A percentile compares a stretch with the other conserved stretches of the same genome.
phyloP scores from a whole-genome alignment of 768 basidiomycete genomes.

The Zangia roseola region DNA sequence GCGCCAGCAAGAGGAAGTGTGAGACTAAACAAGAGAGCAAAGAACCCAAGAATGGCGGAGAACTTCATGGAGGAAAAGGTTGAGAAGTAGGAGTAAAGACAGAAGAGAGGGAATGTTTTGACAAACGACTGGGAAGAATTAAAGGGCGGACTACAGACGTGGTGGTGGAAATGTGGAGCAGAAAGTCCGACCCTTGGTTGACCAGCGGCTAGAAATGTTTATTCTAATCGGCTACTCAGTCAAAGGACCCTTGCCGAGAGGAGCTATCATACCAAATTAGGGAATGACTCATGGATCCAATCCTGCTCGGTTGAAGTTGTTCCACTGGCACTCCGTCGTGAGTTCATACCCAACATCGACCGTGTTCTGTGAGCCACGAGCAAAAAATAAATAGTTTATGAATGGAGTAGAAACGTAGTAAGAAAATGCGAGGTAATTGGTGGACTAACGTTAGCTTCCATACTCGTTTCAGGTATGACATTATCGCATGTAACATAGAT shows the following conservation, averaged over 20 bases:
- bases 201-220: slow-evolving; percentile 11
- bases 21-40: slow-evolving; percentile 37
- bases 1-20: slow-evolving; percentile 34
- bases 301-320: too few relatives aligned
- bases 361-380: slow-evolving; percentile 28
- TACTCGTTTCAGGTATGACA: too few relatives aligned
- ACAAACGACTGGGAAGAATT: slow-evolving; percentile 24
- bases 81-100: neutral
- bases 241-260: neutral
- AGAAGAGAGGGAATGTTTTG: neutral
- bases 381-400: too few relatives aligned
- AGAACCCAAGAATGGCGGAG: slow-evolving; percentile 33
- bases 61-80: slow-evolving; percentile 18
- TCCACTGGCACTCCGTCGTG: too few relatives aligned
- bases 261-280: neutral
- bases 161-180: slow-evolving; percentile 3
- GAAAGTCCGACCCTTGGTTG: neutral
- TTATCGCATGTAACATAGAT: too few relatives aligned
- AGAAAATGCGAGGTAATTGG: too few relatives aligned
- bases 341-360: too few relatives aligned
- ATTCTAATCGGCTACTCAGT: slow-evolving; percentile 19
- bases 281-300: too few relatives aligned
- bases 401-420: too few relatives aligned
- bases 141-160: slow-evolving; percentile 1
- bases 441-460: too few relatives aligned